Conservation (phyloP, 805 yeast species). For the Hanseniaspora lindneri region DNA sequence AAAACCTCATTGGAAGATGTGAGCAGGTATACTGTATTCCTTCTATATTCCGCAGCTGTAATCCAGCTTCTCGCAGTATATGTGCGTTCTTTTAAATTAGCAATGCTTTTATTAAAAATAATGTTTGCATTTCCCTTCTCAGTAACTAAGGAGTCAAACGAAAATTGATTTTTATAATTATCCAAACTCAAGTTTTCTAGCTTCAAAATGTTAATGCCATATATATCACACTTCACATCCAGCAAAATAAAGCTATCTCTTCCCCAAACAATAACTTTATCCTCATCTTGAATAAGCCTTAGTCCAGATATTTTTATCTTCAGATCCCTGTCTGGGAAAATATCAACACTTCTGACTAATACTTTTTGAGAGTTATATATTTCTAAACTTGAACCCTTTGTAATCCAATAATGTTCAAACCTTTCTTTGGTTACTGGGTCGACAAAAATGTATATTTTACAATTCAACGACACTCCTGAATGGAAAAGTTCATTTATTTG, state of each 20-base stretch:
- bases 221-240: background rate
- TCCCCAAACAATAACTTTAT: background rate
- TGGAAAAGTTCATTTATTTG: background rate
- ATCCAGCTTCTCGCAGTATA: slow-evolving; percentile 56
- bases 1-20: slow-evolving; percentile 64
- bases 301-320: background rate
- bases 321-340: background rate
- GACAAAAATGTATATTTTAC: background rate
- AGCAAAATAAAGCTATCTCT: background rate
- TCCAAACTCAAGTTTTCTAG: slow-evolving; percentile 16
- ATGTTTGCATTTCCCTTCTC: background rate
- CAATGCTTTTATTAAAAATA: background rate
- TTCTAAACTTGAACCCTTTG: background rate
- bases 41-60: slow-evolving; percentile 43
- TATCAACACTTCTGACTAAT: background rate
- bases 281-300: background rate
- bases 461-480: background rate
- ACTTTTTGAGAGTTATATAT: background rate
- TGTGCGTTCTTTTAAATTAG: background rate
- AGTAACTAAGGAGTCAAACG: slow-evolving; percentile 18
- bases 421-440: background rate
- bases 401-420: background rate
- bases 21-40: slow-evolving; percentile 38
- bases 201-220: background rate
- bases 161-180: slow-evolving; percentile 38